Percentiles rank a stretch among this genome's conserved stretches.
Evolutionary conservation across 805 yeast species (phyloP).

Genomic region (Pichia paraexigua): DNA sequence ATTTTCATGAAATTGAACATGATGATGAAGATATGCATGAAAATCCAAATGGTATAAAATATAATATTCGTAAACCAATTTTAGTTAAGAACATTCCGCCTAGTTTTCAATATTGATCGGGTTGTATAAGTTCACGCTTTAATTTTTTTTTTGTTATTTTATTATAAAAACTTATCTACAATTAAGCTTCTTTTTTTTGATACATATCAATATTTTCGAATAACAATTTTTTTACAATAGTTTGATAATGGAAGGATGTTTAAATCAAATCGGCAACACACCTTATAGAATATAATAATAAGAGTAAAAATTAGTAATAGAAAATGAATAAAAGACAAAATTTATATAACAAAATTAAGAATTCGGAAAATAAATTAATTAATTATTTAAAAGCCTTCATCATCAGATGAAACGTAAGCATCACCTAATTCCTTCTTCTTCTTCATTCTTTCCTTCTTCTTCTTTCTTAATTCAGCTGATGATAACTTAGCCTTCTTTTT

Average conservation of each 20-base stretch:
- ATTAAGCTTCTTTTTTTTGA: neutral
- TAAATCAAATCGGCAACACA: neutral
- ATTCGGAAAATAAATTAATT: neutral
- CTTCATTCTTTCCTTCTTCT: constrained; percentile 99
- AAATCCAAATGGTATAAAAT: neutral
- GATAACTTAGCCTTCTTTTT: constrained; percentile 97
- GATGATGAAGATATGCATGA: constrained; percentile 11
- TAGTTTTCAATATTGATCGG: neutral
- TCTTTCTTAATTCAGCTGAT: constrained; percentile 99
- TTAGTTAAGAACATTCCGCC: constrained; percentile 10
- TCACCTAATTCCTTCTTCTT: constrained; percentile 99
- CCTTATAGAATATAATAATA: neutral
- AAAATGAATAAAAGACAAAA: constrained; percentile 1
- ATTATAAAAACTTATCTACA: too few species aligned
- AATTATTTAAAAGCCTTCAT: constrained; percentile 64
- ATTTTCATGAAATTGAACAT: constrained; percentile 71
- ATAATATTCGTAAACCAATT: constrained; percentile 11
- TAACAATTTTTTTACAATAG: too few species aligned
- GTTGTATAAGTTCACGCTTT: neutral
- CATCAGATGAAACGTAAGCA: constrained; percentile 90
- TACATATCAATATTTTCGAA: too few species aligned
- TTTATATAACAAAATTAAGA: neutral
- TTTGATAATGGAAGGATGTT: neutral
- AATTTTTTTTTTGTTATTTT: too few species aligned
- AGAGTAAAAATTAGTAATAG: neutral